phyloP scores from a whole-genome alignment of 176 grass and related monocot genomes.

The Calamus simplicifolius region DNA sequence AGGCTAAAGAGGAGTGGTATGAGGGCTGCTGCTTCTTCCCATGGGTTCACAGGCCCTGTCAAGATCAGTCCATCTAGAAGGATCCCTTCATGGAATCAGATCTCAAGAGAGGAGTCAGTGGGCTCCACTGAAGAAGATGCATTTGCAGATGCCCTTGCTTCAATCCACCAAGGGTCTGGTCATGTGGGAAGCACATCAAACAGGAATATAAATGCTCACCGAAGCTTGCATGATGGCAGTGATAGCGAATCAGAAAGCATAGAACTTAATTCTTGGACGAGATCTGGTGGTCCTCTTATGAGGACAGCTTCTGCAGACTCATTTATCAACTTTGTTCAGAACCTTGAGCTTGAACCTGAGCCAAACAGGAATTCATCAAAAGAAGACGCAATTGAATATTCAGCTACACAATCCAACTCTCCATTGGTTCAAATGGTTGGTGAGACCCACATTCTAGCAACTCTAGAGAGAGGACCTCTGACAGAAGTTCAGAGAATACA shows the following conservation, averaged over 20 bases:
- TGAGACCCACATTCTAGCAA: constrained; percentile 21
- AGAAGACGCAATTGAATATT: constrained; percentile 27
- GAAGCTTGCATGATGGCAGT: constrained; percentile 49
- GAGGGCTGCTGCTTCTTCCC: constrained; percentile 65
- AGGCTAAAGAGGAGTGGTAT: constrained; percentile 67
- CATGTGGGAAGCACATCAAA: constrained; percentile 25
- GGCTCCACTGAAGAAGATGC: constrained; percentile 80
- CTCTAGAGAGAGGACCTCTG: constrained; percentile 17
- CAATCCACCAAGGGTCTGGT: constrained; percentile 35
- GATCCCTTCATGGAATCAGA: constrained; percentile 95
- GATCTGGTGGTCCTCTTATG: constrained; percentile 90
- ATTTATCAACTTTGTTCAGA: constrained; percentile 91
- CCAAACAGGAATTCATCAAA: constrained; percentile 26
- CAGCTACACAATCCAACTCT: constrained; percentile 26
- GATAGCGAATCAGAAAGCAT: constrained; percentile 91
- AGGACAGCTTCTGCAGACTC: constrained; percentile 73
- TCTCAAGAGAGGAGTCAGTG: constrained; percentile 89
- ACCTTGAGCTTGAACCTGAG: constrained; percentile 64
- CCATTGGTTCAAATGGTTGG: constrained; percentile 24
- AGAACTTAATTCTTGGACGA: constrained; percentile 81
- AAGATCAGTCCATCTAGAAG: constrained; percentile 73
- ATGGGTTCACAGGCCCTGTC: constrained; percentile 38
- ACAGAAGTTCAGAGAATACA: constrained; percentile 48
- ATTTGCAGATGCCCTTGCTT: constrained; percentile 26
- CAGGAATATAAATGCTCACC: constrained; percentile 33